Percentiles rank a stretch among this genome's conserved stretches.
These are phyloP conservation scores for Globisporangium nagaii DNA, from an alignment of 352 stramenopile species.

Conservation along the genomic window DNA sequence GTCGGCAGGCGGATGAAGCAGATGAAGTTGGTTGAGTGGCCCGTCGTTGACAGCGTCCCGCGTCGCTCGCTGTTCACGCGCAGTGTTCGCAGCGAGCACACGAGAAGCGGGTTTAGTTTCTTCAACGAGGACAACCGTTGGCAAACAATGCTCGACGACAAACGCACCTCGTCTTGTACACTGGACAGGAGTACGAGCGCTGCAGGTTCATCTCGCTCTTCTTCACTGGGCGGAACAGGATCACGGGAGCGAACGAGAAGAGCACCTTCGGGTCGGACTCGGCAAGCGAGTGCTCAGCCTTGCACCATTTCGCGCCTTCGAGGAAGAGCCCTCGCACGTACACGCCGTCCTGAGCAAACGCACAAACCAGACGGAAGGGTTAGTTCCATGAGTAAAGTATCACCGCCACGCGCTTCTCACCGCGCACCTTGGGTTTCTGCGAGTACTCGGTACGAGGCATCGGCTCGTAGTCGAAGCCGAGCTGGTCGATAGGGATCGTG, in stretches of 20 bases:
- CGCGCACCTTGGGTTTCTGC: constrained; percentile 67
- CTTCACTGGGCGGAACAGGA: constrained; percentile 80
- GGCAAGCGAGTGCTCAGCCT: constrained; percentile 47
- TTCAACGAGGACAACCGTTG: background rate
- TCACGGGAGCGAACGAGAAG: constrained; percentile 77
- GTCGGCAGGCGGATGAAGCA: constrained; percentile 90
- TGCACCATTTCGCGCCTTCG: constrained; percentile 87
- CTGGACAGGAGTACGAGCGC: constrained; percentile 84
- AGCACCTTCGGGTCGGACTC: constrained; percentile 88
- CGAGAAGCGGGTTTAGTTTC: too few species aligned
- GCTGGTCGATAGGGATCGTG: constrained; percentile 88
- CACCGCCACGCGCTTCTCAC: background rate
- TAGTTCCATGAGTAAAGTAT: constrained; percentile 1
- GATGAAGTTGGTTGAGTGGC: constrained; percentile 95
- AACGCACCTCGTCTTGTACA: constrained; percentile 91
- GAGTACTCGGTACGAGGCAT: constrained; percentile 75
- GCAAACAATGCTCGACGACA: background rate
- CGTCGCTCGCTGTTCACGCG: constrained; percentile 78
- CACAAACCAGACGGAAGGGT: background rate
- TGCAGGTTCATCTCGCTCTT: constrained; percentile 67
- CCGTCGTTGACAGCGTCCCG: constrained; percentile 89
- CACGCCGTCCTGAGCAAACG: constrained; percentile 58
- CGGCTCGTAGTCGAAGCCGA: constrained; percentile 76
- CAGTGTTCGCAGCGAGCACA: too few species aligned
- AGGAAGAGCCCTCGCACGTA: constrained; percentile 87